Conservation (phyloP, 257 asterid species). For the Nicotiana paniculata region DNA sequence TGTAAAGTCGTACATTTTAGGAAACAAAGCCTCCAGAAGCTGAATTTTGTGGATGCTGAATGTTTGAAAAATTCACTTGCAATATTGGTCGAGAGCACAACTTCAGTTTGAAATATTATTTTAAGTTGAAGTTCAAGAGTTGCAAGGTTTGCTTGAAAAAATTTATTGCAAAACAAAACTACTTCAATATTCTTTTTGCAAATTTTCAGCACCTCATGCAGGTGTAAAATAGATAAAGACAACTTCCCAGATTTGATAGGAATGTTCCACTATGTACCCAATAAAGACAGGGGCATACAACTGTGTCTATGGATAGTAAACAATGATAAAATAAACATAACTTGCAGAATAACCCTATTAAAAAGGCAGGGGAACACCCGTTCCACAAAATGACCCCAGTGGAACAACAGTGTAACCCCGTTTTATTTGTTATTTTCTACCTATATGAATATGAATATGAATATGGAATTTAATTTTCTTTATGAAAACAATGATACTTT, state of each 20-base stretch:
- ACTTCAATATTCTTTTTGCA: neutral
- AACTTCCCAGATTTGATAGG: neutral
- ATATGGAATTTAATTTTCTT: neutral
- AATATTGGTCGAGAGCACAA: neutral
- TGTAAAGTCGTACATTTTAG: neutral
- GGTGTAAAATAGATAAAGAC: neutral
- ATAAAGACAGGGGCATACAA: neutral
- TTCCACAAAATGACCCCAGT: neutral
- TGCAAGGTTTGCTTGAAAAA: neutral
- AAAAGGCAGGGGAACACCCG: neutral
- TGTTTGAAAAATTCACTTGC: neutral
- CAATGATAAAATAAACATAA: neutral
- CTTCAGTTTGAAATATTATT: neutral
- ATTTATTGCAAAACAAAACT: neutral
- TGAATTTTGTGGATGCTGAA: neutral
- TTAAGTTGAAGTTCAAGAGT: neutral
- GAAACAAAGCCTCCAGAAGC: neutral
- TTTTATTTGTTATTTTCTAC: neutral
- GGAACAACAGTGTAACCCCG: neutral
- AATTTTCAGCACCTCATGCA: neutral
- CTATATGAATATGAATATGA: neutral
- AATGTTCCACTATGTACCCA: neutral
- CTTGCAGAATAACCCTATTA: neutral
- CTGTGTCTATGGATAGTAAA: neutral
- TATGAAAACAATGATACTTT: neutral